Percentiles rank a stretch among this genome's conserved stretches.
These are phyloP conservation scores for Microthyrium microscopicum DNA, from an alignment of 2,329 filamentous ascomycete genomes.

Conservation along the genomic window DNA sequence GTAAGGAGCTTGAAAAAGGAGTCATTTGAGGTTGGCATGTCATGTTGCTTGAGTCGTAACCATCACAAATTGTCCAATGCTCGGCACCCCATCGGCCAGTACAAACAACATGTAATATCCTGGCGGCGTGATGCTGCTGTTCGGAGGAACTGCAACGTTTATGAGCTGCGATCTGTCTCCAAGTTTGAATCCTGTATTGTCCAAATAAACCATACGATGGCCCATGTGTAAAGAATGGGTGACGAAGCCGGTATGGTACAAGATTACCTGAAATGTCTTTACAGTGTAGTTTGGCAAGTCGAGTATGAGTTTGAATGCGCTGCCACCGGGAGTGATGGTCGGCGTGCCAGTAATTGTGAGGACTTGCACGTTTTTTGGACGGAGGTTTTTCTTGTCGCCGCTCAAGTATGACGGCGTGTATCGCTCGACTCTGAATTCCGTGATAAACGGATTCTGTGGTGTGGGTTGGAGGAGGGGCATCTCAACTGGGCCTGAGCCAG, in stretches of 20 bases:
- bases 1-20: too few relatives aligned
- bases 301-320: conserved; percentile 32
- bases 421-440: conserved; percentile 44
- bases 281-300: conserved; percentile 24
- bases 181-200: conserved; percentile 30
- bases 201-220: conserved; percentile 39
- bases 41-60: too few relatives aligned
- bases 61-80: conserved; percentile 34
- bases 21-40: too few relatives aligned
- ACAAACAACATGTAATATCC: conserved; percentile 46
- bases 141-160: conserved; percentile 37
- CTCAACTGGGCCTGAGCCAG: conserved; percentile 44
- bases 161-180: conserved; percentile 28
- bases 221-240: conserved; percentile 47
- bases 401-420: conserved; percentile 44
- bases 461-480: conserved; percentile 33
- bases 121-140: conserved; percentile 37
- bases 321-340: conserved; percentile 28
- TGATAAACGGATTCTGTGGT: conserved; percentile 32
- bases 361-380: conserved; percentile 32
- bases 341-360: conserved; percentile 26
- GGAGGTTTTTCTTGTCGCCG: conserved; percentile 29
- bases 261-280: conserved; percentile 30
- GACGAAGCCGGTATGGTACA: conserved; percentile 44
- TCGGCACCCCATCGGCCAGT: conserved; percentile 37